Evolutionary conservation across 345 rosid genomes (phyloP).

Genomic region (Mercurialis annua): DNA sequence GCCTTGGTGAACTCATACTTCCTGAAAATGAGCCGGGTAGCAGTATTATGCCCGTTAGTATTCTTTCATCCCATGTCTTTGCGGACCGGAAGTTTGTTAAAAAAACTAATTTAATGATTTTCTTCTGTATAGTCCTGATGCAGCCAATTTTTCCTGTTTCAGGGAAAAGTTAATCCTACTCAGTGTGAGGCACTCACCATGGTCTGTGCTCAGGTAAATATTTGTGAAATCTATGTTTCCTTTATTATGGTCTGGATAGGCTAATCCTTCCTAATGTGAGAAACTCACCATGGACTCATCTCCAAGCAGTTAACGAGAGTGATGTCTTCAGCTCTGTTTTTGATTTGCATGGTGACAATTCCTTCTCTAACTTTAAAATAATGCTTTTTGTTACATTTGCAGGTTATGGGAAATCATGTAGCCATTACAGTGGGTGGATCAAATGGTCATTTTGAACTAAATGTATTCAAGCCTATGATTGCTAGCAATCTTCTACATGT

Average conservation of each 20-base stretch:
- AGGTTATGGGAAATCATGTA: conserved; percentile 97
- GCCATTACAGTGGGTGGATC: conserved; percentile 90
- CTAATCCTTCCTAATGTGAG: no score
- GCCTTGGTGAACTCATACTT: conserved; percentile 96
- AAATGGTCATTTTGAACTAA: conserved; percentile 92
- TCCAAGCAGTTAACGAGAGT: neutral
- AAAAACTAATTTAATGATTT: conserved; percentile 12
- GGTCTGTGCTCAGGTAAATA: conserved; percentile 94
- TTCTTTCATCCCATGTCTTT: conserved; percentile 3
- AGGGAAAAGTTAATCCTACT: conserved; percentile 99
- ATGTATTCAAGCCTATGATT: conserved; percentile 96
- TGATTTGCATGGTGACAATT: neutral
- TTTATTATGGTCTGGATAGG: conserved; percentile 9
- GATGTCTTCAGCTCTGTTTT: neutral
- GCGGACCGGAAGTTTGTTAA: neutral
- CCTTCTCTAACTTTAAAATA: neutral
- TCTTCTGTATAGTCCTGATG: conserved; percentile 10
- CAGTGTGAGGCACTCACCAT: conserved; percentile 97
- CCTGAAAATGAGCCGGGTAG: conserved; percentile 99
- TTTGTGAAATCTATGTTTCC: conserved; percentile 18
- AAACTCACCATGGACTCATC: no score
- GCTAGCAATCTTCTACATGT: conserved; percentile 88
- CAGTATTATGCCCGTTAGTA: conserved; percentile 95
- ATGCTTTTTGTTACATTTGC: conserved; percentile 17
- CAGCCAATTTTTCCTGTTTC: conserved; percentile 30